Conservation (phyloP, 2,329 filamentous ascomycete genomes). For the Botryotinia convoluta region DNA sequence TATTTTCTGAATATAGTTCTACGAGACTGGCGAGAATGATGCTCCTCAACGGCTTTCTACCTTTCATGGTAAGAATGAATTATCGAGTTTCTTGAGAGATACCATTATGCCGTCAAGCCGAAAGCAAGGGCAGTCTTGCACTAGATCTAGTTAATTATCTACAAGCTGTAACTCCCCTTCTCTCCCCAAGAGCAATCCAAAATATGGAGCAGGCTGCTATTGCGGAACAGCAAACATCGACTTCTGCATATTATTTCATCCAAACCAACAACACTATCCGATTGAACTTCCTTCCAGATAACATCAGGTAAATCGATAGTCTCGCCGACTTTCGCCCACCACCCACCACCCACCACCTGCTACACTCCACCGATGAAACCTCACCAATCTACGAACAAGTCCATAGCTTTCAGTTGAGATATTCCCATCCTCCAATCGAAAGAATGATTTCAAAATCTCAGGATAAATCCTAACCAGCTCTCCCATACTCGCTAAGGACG, state of each 20-base stretch:
- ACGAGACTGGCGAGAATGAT: neutral
- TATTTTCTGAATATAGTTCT: neutral
- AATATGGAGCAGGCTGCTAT: no score
- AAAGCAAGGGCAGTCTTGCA: neutral
- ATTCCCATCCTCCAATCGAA: neutral
- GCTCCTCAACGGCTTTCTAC: neutral
- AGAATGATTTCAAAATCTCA: neutral
- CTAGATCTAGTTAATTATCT: neutral
- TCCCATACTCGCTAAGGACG: neutral
- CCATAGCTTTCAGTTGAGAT: neutral
- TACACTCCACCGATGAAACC: neutral
- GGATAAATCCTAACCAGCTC: no score
- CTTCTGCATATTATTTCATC: no score
- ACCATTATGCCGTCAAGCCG: no score
- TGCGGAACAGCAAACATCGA: no score
- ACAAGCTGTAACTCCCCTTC: neutral
- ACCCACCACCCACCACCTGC: neutral
- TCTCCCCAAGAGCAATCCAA: no score
- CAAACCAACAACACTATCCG: no score
- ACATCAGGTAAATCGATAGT: neutral
- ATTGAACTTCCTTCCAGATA: no score
- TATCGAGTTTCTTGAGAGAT: neutral
- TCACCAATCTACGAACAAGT: neutral
- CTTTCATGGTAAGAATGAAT: neutral
- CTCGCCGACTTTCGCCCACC: neutral